phyloP scores from a whole-genome alignment of 805 yeast species.

The Yarrowia deformans region DNA sequence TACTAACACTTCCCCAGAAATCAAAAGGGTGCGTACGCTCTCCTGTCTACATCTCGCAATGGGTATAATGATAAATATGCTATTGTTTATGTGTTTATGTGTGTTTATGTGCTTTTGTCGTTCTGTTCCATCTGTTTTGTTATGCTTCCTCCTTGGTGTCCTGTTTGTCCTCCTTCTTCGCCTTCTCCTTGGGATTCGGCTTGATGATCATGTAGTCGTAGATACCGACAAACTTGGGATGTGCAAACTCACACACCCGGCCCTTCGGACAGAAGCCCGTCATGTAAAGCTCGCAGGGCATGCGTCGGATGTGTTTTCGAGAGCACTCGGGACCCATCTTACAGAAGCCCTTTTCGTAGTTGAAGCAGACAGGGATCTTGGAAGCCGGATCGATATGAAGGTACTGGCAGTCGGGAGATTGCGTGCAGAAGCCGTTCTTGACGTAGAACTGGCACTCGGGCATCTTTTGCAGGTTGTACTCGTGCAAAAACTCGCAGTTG shows the following conservation, averaged over 20 bases:
- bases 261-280: conserved; percentile 96
- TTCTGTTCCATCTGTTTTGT: neutral
- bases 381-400: conserved; percentile 88
- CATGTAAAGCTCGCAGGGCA: conserved; percentile 77
- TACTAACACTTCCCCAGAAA: no score
- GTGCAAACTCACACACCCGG: conserved; percentile 74
- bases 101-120: conserved; percentile 7
- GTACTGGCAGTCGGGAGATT: conserved; percentile 91
- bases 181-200: conserved; percentile 40
- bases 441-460: conserved; percentile 93
- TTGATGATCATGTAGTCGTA: conserved; percentile 52
- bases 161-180: conserved; percentile 1
- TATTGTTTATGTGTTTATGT: conserved; percentile 16
- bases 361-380: conserved; percentile 85
- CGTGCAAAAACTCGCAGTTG: conserved; percentile 95
- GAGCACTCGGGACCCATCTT: conserved; percentile 88
- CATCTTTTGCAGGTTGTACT: conserved; percentile 91
- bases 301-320: conserved; percentile 78
- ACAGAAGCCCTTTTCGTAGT: conserved; percentile 88
- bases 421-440: conserved; percentile 75
- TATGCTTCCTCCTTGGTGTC: conserved; percentile 16
- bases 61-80: conserved; percentile 9
- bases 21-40: no score
- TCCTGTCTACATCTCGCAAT: neutral
- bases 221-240: conserved; percentile 69